These are phyloP conservation scores for Halophytophthora polymorphica DNA, from an alignment of 352 stramenopile species.

Conservation along the genomic window DNA sequence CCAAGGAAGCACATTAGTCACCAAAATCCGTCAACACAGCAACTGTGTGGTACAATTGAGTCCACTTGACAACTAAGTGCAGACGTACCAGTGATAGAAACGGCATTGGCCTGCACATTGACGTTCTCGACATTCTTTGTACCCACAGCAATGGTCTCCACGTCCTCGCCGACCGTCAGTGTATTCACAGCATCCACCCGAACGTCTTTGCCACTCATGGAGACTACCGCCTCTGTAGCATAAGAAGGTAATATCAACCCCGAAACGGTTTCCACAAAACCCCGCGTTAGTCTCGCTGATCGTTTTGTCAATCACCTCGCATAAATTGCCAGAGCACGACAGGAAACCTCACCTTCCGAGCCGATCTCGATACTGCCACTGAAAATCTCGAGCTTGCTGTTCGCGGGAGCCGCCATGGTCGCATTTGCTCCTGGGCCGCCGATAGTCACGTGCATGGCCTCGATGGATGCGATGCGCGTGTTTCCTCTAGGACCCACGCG, in stretches of 20 bases:
- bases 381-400: slow-evolving; percentile 22
- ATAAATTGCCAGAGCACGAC: not conserved
- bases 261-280: slow-evolving; percentile 3
- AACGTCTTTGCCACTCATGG: slow-evolving; percentile 22
- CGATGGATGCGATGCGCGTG: slow-evolving; percentile 25
- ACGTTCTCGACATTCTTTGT: slow-evolving; percentile 18
- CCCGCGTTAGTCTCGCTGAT: slow-evolving; percentile 3
- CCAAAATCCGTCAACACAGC: not conserved
- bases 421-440: slow-evolving; percentile 27
- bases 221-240: slow-evolving; percentile 22
- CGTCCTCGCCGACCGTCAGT: slow-evolving; percentile 19
- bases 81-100: slow-evolving; percentile 24
- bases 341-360: slow-evolving; percentile 22
- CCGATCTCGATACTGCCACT: slow-evolving; percentile 32
- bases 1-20: not conserved
- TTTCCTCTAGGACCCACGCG: slow-evolving; percentile 24
- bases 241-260: not conserved
- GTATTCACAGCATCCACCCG: slow-evolving; percentile 21
- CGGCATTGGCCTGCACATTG: slow-evolving; percentile 10
- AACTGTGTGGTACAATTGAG: not conserved
- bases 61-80: not conserved
- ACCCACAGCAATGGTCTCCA: slow-evolving; percentile 17
- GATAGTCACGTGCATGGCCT: slow-evolving; percentile 29
- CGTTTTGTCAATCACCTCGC: too few relatives aligned
- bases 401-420: slow-evolving; percentile 12